Conservation (phyloP, 1,139 yeast genomes). For the Debaryomycetaceae sp. region DNA sequence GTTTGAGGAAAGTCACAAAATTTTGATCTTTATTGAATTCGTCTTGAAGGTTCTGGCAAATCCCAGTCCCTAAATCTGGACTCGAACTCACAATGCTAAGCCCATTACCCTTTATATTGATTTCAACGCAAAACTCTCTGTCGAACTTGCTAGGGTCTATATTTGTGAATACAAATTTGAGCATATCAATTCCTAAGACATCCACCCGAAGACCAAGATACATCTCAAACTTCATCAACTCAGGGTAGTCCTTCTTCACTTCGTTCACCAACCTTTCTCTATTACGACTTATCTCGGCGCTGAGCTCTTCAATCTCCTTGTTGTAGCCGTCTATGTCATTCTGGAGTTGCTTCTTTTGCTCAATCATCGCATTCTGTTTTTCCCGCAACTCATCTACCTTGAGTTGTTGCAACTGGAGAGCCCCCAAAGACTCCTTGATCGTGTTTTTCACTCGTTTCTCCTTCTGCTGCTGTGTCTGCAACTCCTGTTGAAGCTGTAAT, state of each 20-base stretch:
- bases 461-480: constrained; percentile 16
- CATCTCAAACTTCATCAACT: constrained; percentile 40
- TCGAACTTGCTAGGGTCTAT: constrained; percentile 39
- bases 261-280: constrained; percentile 23
- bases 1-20: constrained; percentile 37
- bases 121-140: constrained; percentile 33
- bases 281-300: constrained; percentile 16
- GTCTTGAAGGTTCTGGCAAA: constrained; percentile 16
- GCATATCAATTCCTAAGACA: constrained; percentile 32
- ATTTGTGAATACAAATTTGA: constrained; percentile 40
- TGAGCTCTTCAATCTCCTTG: constrained; percentile 15
- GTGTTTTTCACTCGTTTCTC: constrained; percentile 20
- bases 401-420: constrained; percentile 22
- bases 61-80: constrained; percentile 30
- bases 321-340: constrained; percentile 20
- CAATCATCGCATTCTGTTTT: constrained; percentile 16
- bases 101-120: constrained; percentile 33
- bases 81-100: constrained; percentile 28
- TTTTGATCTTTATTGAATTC: constrained; percentile 36
- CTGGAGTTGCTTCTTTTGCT: constrained; percentile 20
- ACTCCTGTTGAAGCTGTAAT: constrained; percentile 20
- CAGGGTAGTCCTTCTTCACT: constrained; percentile 32
- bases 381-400: constrained; percentile 22
- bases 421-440: constrained; percentile 15
- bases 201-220: constrained; percentile 46